Base-by-base conservation (phyloP, 2,329 filamentous ascomycete species). In the Neophaeococcomyces aloes region DNA sequence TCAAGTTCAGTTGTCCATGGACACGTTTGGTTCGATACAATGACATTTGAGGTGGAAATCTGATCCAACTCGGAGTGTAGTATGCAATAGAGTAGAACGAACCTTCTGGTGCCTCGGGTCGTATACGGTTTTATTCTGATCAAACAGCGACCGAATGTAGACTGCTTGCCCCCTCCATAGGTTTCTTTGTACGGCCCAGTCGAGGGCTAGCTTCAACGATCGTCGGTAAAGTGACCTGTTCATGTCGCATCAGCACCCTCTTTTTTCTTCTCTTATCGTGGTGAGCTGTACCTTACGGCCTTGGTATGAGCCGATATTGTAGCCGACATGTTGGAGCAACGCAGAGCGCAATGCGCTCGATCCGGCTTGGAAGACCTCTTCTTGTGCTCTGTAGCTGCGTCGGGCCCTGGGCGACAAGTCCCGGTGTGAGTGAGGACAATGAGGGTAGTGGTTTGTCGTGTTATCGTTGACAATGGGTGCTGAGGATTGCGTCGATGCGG, bases 121-220 rank as follows among this genome's bases (percentile, higher is more conserved):
- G 46, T 76, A 78, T 48, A 96, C 72, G 61, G 86, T 72, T 62
- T 79, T 85, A 66, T 98, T 96, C 46, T 86, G 86, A 64, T 98
- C 91, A 61, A 88, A 98, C 11, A 96, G 75, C 29, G 83, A 87
- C 57, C 91, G 82, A 58, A 98, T 94, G 65, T 98, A 96, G 51
- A 96, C 71, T 25, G 91, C 91, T 66, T 96, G 91, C 50, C 89
- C 88, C 57, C 91, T 83, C 89, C 91, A 98, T 49, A 95, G 69
- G 58, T 89, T 79, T 55, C 91, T 78, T 63, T 95, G 85, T 51
- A 96, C 87, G 46, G 86, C 79, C 91, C 91, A 98, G 70, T 95
- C 87, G 53, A 96, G 79, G 32, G 91, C 76, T 53, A 95, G 79
- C 74, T 95, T 95, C 61, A 98, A 67, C 19, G 87, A 87, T 56